Conservation (phyloP, 371 early-diverging fungal genomes). For the Mucor irregularis region DNA sequence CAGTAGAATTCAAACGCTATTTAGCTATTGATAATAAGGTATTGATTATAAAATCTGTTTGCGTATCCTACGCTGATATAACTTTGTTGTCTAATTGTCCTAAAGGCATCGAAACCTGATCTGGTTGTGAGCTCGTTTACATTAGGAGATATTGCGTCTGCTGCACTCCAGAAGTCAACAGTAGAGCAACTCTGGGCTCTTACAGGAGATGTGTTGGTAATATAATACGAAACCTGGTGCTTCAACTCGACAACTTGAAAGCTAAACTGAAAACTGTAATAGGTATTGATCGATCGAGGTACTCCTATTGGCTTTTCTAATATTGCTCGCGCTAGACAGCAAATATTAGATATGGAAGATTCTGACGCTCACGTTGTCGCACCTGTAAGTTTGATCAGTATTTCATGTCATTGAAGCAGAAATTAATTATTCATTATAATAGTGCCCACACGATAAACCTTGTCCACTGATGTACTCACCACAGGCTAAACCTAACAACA, state of each 20-base stretch:
- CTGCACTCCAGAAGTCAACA: slow-evolving; percentile 62
- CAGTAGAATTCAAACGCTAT: slow-evolving; percentile 65
- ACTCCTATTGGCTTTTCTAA: slow-evolving; percentile 77
- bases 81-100: neutral
- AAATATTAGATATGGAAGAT: slow-evolving; percentile 55
- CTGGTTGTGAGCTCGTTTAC: slow-evolving; percentile 78
- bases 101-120: slow-evolving; percentile 52
- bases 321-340: slow-evolving; percentile 73
- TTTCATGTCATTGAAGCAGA: too few relatives aligned
- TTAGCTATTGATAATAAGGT: slow-evolving; percentile 55
- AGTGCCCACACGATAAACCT: slow-evolving; percentile 76
- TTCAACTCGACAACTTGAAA: too few relatives aligned
- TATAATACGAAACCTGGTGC: too few relatives aligned
- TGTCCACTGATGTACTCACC: slow-evolving; percentile 67
- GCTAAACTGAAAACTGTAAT: neutral
- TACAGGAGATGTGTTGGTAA: slow-evolving; percentile 77
- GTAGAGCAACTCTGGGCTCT: slow-evolving; percentile 78
- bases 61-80: too few relatives aligned
- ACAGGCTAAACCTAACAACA: slow-evolving; percentile 39
- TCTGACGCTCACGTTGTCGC: slow-evolving; percentile 60
- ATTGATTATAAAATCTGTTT: neutral
- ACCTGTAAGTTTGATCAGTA: slow-evolving; percentile 62
- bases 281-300: slow-evolving; percentile 85
- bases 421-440: slow-evolving; percentile 7
- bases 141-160: slow-evolving; percentile 72